Percentiles rank a stretch among this genome's conserved stretches.
phyloP scores from a whole-genome alignment of 768 basidiomycete species.

The Podaxis sp. region DNA sequence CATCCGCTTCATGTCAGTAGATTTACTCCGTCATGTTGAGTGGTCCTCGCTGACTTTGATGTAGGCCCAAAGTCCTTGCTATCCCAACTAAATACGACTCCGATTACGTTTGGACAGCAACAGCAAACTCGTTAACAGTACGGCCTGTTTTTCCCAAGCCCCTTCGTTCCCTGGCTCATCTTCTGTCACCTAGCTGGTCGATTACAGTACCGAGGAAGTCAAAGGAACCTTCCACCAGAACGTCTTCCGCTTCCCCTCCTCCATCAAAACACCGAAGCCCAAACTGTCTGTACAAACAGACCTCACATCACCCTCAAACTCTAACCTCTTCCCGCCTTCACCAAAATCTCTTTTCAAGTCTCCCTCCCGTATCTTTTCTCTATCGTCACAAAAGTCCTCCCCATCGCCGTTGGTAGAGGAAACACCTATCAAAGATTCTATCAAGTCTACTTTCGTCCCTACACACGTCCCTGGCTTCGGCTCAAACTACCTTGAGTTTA shows the following conservation, averaged over 20 bases:
- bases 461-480: constrained; percentile 52
- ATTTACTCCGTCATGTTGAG: not conserved
- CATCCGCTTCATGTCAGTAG: constrained; percentile 48
- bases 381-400: constrained; percentile 14
- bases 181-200: constrained; percentile 36
- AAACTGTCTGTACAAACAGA: constrained; percentile 16
- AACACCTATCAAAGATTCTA: constrained; percentile 14
- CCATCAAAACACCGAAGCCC: constrained; percentile 23
- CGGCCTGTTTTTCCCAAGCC: constrained; percentile 13
- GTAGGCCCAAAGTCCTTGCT: constrained; percentile 53
- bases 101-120: constrained; percentile 56
- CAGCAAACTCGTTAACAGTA: constrained; percentile 48
- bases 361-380: constrained; percentile 12
- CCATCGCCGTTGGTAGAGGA: constrained; percentile 22
- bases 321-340: constrained; percentile 2
- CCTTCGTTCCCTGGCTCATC: constrained; percentile 1
- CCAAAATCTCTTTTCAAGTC: constrained; percentile 15
- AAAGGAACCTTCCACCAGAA: constrained; percentile 51
- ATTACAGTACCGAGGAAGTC: constrained; percentile 44
- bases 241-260: constrained; percentile 36
- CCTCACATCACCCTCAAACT: not conserved
- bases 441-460: constrained; percentile 36
- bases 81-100: constrained; percentile 62
- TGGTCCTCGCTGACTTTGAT: constrained; percentile 4
- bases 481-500: constrained; percentile 55